Evolutionary conservation across 257 asterid genomes (phyloP).

Genomic region (Ophiorrhiza pumila): DNA sequence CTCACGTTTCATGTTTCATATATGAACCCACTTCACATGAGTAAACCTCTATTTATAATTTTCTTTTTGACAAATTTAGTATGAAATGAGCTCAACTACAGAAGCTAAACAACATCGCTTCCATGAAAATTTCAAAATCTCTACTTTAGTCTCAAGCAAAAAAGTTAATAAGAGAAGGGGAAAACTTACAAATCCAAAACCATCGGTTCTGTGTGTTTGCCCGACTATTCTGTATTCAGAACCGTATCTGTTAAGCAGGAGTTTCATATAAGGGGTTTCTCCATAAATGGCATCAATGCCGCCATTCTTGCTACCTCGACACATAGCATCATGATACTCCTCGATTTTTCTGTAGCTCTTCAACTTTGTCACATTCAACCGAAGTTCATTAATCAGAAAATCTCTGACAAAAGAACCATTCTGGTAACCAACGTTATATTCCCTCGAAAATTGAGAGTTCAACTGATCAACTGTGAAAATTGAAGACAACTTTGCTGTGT

Average conservation of each 20-base stretch:
- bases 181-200: constrained; percentile 57
- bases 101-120: neutral
- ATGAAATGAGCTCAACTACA: no score
- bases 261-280: constrained; percentile 57
- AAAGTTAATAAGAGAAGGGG: neutral
- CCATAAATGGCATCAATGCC: constrained; percentile 57
- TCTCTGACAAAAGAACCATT: constrained; percentile 44
- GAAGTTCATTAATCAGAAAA: constrained; percentile 26
- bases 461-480: constrained; percentile 57
- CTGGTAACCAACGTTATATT: constrained; percentile 38
- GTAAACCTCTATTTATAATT: no score
- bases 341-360: constrained; percentile 28
- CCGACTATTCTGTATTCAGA: constrained; percentile 46
- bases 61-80: neutral
- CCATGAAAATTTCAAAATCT: neutral
- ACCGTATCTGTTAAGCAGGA: constrained; percentile 34
- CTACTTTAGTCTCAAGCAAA: neutral
- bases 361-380: constrained; percentile 32
- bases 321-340: constrained; percentile 34
- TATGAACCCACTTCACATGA: no score
- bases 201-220: constrained; percentile 45
- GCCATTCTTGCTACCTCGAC: constrained; percentile 40
- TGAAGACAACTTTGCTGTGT: constrained; percentile 50
- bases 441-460: constrained; percentile 34
- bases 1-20: no score